These are phyloP conservation scores for Phaeosphaeriaceae sp. DNA, from an alignment of 2,329 filamentous ascomycete species.

Conservation along the genomic window DNA sequence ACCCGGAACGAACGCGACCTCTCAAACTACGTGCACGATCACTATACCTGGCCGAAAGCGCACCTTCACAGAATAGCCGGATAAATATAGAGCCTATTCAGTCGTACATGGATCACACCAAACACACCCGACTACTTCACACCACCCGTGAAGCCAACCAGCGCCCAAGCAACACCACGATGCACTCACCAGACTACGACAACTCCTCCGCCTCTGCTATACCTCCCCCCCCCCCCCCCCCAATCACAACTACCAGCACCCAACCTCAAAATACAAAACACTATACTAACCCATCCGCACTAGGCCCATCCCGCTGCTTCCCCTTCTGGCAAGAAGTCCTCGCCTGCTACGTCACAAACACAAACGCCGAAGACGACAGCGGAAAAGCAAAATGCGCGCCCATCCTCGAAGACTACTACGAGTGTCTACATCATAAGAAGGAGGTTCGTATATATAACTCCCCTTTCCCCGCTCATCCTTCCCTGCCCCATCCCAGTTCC, in stretches of 20 bases:
- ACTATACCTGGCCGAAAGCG: neutral
- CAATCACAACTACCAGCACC: neutral
- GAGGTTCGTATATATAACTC: slow-evolving; percentile 72
- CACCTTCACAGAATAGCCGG: neutral
- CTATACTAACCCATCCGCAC: neutral
- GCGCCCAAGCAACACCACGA: neutral
- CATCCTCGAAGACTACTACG: slow-evolving; percentile 94
- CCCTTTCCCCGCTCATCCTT: slow-evolving; percentile 1
- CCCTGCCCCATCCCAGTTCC: slow-evolving; percentile 9
- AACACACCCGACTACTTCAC: neutral
- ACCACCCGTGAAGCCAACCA: neutral
- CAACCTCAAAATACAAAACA: neutral
- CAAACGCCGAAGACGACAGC: slow-evolving; percentile 74
- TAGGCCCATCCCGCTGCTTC: slow-evolving; percentile 84
- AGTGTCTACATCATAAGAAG: slow-evolving; percentile 98
- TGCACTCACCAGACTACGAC: neutral
- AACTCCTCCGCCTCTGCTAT: neutral
- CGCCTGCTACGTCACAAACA: slow-evolving; percentile 97
- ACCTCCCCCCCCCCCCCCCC: too few species aligned
- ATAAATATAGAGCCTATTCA: neutral
- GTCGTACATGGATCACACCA: too few species aligned
- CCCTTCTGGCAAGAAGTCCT: slow-evolving; percentile 99
- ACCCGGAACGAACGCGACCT: slow-evolving; percentile 7
- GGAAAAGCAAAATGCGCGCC: slow-evolving; percentile 88
- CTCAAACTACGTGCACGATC: slow-evolving; percentile 5